Percentiles rank a stretch among this genome's conserved stretches.
Conservation (phyloP, 352 stramenopile species). For the Phytophthora tentaculata region DNA sequence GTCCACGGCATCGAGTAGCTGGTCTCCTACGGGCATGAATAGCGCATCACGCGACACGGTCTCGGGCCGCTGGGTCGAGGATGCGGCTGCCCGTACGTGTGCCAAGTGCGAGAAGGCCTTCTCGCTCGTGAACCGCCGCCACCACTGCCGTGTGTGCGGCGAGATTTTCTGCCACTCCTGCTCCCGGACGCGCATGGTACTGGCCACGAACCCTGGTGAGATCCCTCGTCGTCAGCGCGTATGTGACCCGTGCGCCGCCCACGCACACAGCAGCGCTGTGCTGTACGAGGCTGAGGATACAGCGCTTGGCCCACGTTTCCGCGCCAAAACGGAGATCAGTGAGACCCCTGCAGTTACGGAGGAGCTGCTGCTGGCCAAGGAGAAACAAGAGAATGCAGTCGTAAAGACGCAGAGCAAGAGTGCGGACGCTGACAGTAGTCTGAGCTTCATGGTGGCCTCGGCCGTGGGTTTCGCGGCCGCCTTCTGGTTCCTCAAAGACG, state of each 20-base stretch:
- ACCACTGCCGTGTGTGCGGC: conserved; percentile 85
- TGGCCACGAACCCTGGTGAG: conserved; percentile 70
- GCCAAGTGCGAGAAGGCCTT: conserved; percentile 74
- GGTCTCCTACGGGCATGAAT: conserved; percentile 55
- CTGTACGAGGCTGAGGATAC: conserved; percentile 63
- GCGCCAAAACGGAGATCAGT: conserved; percentile 37
- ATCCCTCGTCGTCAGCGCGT: conserved; percentile 77
- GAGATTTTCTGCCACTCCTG: conserved; percentile 86
- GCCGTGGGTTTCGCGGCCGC: conserved; percentile 64
- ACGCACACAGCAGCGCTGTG: conserved; percentile 70
- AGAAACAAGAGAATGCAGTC: background rate
- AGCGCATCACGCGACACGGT: conserved; percentile 58
- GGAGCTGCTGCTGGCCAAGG: conserved; percentile 25
- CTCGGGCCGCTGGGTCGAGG: conserved; percentile 74
- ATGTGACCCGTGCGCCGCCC: conserved; percentile 67
- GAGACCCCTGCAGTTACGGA: conserved; percentile 32
- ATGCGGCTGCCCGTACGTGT: conserved; percentile 57
- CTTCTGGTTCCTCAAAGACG: conserved; percentile 85
- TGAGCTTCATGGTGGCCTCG: conserved; percentile 63
- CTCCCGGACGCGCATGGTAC: conserved; percentile 80
- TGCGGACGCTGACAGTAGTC: conserved; percentile 35
- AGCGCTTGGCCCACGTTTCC: conserved; percentile 38
- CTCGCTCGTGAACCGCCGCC: conserved; percentile 76
- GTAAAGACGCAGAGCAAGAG: background rate
- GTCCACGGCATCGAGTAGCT: conserved; percentile 73